Evolutionary conservation across 208 protist genomes (phyloP), one percentile per base, ranked within the genome.

Genomic region (Sergeia podlipaevii): DNA sequence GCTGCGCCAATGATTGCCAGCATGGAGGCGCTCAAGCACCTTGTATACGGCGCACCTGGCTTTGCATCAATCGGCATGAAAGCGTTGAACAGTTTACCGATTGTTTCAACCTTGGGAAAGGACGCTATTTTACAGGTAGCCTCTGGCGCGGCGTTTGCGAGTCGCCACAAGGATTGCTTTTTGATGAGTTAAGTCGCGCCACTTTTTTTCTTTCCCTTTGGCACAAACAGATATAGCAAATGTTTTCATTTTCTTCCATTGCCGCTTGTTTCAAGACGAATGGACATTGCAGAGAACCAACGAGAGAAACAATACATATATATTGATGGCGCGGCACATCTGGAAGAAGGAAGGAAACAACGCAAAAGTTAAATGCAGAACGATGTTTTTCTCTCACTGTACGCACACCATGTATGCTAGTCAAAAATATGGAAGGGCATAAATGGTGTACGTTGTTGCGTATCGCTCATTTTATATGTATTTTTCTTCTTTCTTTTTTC

Each of bases 1-100:
- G 85, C 77, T 5, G 72, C 74, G 13, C 76, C 72, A 34, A 86
- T 95, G 70, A 86, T 93, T 45, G 51, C 73, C 0, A 68, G 73
- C 29, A 91, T 92, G 83, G 85, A 95, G 59, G 39, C 53, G 17
- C 81, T 92, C 60, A 84, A 91, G 67, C 67, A 63, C 17, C 21
- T 86, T 13, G 72, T 77, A 8, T 65, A 75, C 36, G 63, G 54
- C 17, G 59, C 57, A 1, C 86, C 86, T 0, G 74, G 71, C 8
- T 44, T 90, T 4, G 60, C 77, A 0, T 80, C 68, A 17, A 38
- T 78, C 2, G 86, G 86, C 13, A 93, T 93, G 86, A 79, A 71
- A 50, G 64, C 54, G 0, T 44, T 93, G 21, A 80, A 91, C 60
- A 72, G 34, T 2, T n/a, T 80, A 4, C 86, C 86, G 7, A 8